Conservation (phyloP, 169 alveolate species). For the Plasmodium falciparum region DNA sequence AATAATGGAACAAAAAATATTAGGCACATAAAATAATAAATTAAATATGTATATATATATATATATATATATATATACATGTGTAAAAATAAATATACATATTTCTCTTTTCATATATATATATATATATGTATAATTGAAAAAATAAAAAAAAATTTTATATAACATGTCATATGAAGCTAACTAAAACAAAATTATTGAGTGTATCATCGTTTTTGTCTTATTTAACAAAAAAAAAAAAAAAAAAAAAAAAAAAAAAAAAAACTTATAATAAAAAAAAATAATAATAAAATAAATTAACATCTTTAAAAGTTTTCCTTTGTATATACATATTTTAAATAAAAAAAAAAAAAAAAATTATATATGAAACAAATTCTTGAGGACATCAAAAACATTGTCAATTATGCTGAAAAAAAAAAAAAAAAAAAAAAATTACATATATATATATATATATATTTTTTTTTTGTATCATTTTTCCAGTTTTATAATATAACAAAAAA, state of each 20-base stretch:
- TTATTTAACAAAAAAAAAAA: slow-evolving; percentile 47
- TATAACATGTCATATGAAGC: too few relatives aligned
- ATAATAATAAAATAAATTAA: neutral
- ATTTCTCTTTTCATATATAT: too few relatives aligned
- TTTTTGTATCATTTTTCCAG: neutral
- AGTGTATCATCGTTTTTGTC: slow-evolving; percentile 12
- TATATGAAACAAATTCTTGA: slow-evolving; percentile 57
- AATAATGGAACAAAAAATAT: too few relatives aligned
- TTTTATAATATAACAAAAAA: neutral
- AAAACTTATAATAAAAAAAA: neutral
- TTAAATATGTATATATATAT: too few relatives aligned
- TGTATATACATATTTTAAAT: slow-evolving; percentile 8
- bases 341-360: slow-evolving; percentile 7
- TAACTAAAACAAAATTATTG: slow-evolving; percentile 22
- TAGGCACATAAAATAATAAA: too few relatives aligned
- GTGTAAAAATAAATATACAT: too few relatives aligned
- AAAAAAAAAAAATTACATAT: slow-evolving; percentile 26
- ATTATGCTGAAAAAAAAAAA: slow-evolving; percentile 33
- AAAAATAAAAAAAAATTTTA: too few relatives aligned
- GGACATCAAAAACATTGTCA: slow-evolving; percentile 66
- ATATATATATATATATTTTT: neutral
- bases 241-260: slow-evolving; percentile 31
- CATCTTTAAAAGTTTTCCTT: neutral
- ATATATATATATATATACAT: too few relatives aligned
- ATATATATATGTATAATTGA: too few relatives aligned